Conservation (phyloP, 2,329 filamentous ascomycete genomes). For the Fusarium falciforme region DNA sequence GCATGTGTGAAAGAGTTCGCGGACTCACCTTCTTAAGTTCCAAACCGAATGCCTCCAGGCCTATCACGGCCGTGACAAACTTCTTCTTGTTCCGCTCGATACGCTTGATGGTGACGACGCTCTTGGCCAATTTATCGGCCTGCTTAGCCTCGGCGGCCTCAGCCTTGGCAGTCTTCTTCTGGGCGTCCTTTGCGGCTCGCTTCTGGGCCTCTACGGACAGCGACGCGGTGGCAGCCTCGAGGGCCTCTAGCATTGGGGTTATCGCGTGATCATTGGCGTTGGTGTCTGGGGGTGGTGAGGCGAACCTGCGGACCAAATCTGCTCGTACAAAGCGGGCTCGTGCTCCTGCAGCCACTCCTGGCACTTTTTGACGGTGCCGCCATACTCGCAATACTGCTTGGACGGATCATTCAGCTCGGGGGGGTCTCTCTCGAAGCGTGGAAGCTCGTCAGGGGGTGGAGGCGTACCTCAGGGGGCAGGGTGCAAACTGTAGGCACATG, state of each 20-base stretch:
- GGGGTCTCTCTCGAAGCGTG: slow-evolving; percentile 11
- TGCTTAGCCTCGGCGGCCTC: slow-evolving; percentile 87
- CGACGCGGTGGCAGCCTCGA: slow-evolving; percentile 85
- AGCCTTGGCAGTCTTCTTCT: slow-evolving; percentile 96
- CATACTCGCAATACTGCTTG: slow-evolving; percentile 96
- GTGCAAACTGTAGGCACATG: slow-evolving; percentile 65
- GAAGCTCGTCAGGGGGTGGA: slow-evolving; percentile 9
- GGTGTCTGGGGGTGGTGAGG: neutral
- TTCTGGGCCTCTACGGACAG: slow-evolving; percentile 93
- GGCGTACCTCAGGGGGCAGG: slow-evolving; percentile 71
- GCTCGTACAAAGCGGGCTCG: slow-evolving; percentile 78
- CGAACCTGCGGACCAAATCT: slow-evolving; percentile 87
- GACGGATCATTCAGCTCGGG: slow-evolving; percentile 39
- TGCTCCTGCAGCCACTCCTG: slow-evolving; percentile 91
- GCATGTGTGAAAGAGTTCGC: neutral
- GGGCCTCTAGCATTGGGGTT: slow-evolving; percentile 67
- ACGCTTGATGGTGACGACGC: slow-evolving; percentile 90
- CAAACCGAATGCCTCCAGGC: slow-evolving; percentile 88
- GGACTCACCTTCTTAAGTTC: slow-evolving; percentile 84
- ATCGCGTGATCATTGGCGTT: slow-evolving; percentile 8
- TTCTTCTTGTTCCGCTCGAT: slow-evolving; percentile 99
- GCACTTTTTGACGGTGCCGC: slow-evolving; percentile 95
- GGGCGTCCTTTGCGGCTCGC: slow-evolving; percentile 93
- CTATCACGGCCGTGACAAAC: slow-evolving; percentile 91
- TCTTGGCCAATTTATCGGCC: slow-evolving; percentile 83